These are phyloP conservation scores for Bretschneidera sinensis DNA, from an alignment of 345 rosid species.

Conservation along the genomic window DNA sequence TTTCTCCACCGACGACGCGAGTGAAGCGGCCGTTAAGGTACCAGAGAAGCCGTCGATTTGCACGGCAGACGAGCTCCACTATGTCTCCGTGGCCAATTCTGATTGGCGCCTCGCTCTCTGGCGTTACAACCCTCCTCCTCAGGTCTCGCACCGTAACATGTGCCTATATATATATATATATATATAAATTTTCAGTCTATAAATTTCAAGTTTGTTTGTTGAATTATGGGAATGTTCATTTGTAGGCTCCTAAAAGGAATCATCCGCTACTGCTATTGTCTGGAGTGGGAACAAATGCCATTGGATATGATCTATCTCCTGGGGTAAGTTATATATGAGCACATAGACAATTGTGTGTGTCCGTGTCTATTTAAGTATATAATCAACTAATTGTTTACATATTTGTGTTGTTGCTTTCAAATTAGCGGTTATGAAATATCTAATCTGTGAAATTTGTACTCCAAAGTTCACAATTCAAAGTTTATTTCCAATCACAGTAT, in stretches of 20 bases:
- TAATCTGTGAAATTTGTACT: no score
- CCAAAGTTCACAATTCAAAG: no score
- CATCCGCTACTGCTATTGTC: slow-evolving; percentile 87
- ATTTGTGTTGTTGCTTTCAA: no score
- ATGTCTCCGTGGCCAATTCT: slow-evolving; percentile 54
- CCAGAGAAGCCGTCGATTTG: slow-evolving; percentile 65
- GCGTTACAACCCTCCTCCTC: slow-evolving; percentile 63
- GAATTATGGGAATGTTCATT: not conserved
- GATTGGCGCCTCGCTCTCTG: slow-evolving; percentile 95
- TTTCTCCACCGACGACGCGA: slow-evolving; percentile 23
- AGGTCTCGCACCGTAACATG: slow-evolving; percentile 22
- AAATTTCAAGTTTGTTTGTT: not conserved
- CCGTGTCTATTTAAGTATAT: no score
- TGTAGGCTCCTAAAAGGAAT: slow-evolving; percentile 69
- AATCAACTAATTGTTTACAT: no score
- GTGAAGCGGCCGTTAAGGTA: slow-evolving; percentile 25
- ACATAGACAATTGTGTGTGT: no score
- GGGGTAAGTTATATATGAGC: slow-evolving; percentile 36
- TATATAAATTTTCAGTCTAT: not conserved
- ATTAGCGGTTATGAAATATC: no score
- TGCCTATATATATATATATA: not conserved
- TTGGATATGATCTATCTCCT: slow-evolving; percentile 91
- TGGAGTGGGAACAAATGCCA: slow-evolving; percentile 95
- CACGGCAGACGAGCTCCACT: slow-evolving; percentile 96
- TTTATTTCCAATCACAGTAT: no score